phyloP scores from a whole-genome alignment of 129 eudicot species.

The Daucus carota region DNA sequence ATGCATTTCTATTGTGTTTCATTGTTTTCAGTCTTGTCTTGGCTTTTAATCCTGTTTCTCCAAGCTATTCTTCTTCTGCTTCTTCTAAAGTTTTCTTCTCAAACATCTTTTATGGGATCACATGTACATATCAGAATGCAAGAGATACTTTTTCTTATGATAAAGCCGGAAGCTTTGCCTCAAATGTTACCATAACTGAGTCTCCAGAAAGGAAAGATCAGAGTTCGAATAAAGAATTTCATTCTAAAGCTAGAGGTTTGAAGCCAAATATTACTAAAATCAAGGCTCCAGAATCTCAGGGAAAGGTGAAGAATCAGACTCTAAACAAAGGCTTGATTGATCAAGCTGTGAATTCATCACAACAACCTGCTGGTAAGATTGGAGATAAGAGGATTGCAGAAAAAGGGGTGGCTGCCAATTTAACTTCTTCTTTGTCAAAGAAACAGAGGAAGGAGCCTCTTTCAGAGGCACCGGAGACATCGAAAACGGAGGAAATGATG shows the following conservation, averaged over 20 bases:
- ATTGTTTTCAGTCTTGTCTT: slow-evolving; percentile 57
- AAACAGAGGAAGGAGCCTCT: slow-evolving; percentile 9
- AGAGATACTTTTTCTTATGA: slow-evolving; percentile 27
- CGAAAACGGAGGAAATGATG: slow-evolving; percentile 19
- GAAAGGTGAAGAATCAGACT: neutral
- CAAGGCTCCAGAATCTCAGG: slow-evolving; percentile 17
- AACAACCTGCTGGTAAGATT: neutral
- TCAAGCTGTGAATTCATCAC: slow-evolving; percentile 1
- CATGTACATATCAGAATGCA: neutral
- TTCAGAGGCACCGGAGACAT: neutral
- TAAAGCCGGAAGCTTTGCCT: neutral
- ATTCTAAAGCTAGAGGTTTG: neutral
- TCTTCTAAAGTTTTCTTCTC: slow-evolving; percentile 51
- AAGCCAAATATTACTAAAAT: slow-evolving; percentile 11
- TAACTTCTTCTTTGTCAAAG: slow-evolving; percentile 12
- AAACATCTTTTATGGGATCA: slow-evolving; percentile 29
- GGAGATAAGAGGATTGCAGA: neutral
- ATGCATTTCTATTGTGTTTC: slow-evolving; percentile 39
- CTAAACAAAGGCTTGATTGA: neutral
- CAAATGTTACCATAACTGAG: neutral
- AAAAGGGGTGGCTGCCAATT: neutral
- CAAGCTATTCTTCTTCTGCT: slow-evolving; percentile 44
- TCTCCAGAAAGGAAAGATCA: neutral
- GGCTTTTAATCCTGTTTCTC: slow-evolving; percentile 49
- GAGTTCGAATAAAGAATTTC: neutral